Evolutionary conservation across 129 eudicot genomes (phyloP), one percentile per base, ranked within the genome.

Genomic region (Cynara cardunculus): DNA sequence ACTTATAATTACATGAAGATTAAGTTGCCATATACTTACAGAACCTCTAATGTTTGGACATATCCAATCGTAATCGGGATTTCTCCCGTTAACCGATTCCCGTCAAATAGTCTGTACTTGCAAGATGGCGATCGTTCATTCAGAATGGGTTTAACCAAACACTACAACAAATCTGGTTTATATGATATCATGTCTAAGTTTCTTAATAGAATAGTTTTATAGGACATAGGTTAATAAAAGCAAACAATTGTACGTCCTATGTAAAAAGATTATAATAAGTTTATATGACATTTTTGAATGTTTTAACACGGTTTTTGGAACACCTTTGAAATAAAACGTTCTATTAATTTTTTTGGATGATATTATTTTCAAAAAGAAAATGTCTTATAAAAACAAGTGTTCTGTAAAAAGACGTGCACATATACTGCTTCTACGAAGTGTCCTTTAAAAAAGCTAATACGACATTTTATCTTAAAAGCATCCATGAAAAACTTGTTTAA

Each of bases 11-110:
- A 18, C 25, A 56, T 18, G 5, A 56, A 5, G 24, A 56, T 37
- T 65, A 73, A 73, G 69, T 66, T 44, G 80, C 46, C 24, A 70
- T 61, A 37, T 81, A 92, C 99, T 92, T 89, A 95, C 99, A 92
- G 93, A 84, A 86, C 93, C 84, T 95, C 99, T 44, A 95, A 90
- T 59, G 97, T 88, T 85, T 83, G 65, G 61, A 95, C 90, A n/a
- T 56, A 39, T 82, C 94, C 94, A 75, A 95, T 25, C 46, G 97
- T 82, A 10, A 64, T 19, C 26, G 99, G 99, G 74, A 95, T 95
- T 31, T 22, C 72, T 68, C 99, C 99, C 0, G 71, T 82, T 28
- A 95, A 76, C 72, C 83, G 90, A 77, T 95, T 95, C 46, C 94
- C 97, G 74, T 95, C 97, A 35, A 95, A 89, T 53, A 95, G 84